Conservation (phyloP, 352 stramenopile species). For the Pythium scleroteichum region DNA sequence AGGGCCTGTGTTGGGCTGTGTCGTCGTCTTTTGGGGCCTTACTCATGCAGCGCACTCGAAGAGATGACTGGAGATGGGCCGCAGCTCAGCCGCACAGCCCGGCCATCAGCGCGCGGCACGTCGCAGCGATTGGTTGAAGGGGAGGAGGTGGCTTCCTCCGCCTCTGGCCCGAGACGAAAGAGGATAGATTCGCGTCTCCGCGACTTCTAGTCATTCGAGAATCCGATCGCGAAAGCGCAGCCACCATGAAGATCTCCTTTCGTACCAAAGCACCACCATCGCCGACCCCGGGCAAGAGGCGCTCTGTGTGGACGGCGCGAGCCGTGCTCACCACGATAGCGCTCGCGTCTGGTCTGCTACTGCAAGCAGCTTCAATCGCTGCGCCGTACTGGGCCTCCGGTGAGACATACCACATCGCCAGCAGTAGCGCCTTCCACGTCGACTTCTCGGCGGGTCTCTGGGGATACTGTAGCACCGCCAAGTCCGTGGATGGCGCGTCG, state of each 20-base stretch:
- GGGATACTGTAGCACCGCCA: conserved; percentile 29
- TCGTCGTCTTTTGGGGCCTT: not conserved
- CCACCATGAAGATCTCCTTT: not conserved
- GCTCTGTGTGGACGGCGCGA: conserved; percentile 17
- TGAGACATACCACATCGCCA: conserved; percentile 26
- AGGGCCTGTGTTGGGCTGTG: not conserved
- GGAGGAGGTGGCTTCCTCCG: not conserved
- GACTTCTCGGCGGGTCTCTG: conserved; percentile 25
- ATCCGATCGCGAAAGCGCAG: not conserved
- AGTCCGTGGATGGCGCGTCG: conserved; percentile 4
- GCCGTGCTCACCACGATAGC: conserved; percentile 2
- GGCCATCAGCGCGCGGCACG: not conserved
- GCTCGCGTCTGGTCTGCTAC: conserved; percentile 7
- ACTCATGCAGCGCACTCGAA: too few relatives aligned
- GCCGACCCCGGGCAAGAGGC: not conserved
- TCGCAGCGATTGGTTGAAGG: not conserved
- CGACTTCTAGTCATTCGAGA: conserved; percentile 4
- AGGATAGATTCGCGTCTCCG: conserved; percentile 9
- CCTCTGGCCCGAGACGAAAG: not conserved
- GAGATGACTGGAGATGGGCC: conserved; percentile 13
- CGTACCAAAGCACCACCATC: not conserved
- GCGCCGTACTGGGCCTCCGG: conserved; percentile 23
- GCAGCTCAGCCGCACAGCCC: conserved; percentile 20
- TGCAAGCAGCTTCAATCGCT: conserved; percentile 10
- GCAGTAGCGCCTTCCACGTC: conserved; percentile 27